Percentiles rank a stretch among this genome's conserved stretches.
Evolutionary conservation across 208 protist species (phyloP).

Genomic region (Trypanosoma boissoni): DNA sequence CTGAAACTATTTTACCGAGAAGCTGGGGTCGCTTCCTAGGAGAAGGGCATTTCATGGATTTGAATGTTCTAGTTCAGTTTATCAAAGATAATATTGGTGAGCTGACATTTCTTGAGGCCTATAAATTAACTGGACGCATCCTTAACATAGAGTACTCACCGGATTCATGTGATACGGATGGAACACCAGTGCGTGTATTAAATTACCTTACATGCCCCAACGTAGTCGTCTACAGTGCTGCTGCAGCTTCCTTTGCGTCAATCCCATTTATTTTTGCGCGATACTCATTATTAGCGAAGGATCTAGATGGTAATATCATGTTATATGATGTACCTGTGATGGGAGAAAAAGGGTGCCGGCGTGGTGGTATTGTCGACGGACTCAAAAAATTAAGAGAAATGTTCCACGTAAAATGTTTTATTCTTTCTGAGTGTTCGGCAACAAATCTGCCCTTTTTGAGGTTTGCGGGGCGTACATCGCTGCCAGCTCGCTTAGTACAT

Average conservation of each 20-base stretch:
- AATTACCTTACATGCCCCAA: conserved; percentile 81
- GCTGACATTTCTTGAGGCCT: conserved; percentile 82
- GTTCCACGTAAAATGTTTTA: conserved; percentile 60
- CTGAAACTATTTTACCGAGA: conserved; percentile 4
- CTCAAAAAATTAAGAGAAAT: conserved; percentile 44
- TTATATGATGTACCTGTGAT: conserved; percentile 41
- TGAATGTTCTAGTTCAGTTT: conserved; percentile 47
- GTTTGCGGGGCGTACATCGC: conserved; percentile 8
- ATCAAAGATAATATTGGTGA: conserved; percentile 55
- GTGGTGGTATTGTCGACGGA: conserved; percentile 24
- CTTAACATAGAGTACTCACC: conserved; percentile 72
- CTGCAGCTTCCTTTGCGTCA: conserved; percentile 27
- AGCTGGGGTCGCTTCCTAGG: conserved; percentile 30
- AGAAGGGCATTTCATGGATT: conserved; percentile 55
- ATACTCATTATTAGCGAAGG: conserved; percentile 32
- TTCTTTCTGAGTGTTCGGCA: conserved; percentile 44
- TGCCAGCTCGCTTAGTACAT: conserved; percentile 10
- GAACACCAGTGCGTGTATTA: conserved; percentile 27
- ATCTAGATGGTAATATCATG: conserved; percentile 27
- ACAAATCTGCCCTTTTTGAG: conserved; percentile 19
- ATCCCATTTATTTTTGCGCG: conserved; percentile 24
- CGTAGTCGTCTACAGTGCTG: conserved; percentile 65
- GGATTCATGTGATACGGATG: neutral
- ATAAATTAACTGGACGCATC: conserved; percentile 58
- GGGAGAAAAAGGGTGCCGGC: conserved; percentile 26